Conservation (phyloP, 345 rosid species). For the Clausena lansium region DNA sequence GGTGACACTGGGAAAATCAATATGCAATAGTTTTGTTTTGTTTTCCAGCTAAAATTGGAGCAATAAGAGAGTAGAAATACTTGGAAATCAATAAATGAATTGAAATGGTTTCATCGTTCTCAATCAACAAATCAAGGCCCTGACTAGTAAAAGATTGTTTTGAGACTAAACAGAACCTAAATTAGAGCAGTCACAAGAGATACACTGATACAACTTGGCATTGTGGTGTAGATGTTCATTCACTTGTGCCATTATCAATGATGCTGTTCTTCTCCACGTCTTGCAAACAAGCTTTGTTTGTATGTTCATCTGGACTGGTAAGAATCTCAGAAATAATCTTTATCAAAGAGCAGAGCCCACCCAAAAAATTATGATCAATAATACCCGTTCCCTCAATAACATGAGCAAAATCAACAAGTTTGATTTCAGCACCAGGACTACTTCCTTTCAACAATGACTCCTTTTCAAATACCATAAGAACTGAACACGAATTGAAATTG, state of each 20-base stretch:
- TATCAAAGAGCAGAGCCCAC: slow-evolving; percentile 89
- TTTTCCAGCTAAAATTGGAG: background rate
- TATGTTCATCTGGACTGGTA: slow-evolving; percentile 39
- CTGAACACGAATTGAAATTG: slow-evolving; percentile 88
- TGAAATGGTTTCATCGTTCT: background rate
- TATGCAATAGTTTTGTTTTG: background rate
- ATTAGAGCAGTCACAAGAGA: background rate
- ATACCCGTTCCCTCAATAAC: slow-evolving; percentile 75
- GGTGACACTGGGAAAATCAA: background rate
- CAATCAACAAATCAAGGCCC: background rate
- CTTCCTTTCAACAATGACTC: slow-evolving; percentile 38
- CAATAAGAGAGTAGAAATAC: background rate
- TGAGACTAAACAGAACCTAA: background rate
- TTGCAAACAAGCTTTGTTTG: slow-evolving; percentile 16
- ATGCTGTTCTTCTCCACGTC: slow-evolving; percentile 24
- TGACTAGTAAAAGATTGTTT: too few relatives aligned
- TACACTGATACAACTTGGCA: background rate
- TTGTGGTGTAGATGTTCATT: background rate
- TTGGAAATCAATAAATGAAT: background rate
- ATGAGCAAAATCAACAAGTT: slow-evolving; percentile 96
- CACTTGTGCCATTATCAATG: slow-evolving; percentile 12
- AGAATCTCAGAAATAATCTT: slow-evolving; percentile 71
- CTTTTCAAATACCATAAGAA: slow-evolving; percentile 67
- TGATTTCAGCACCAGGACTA: slow-evolving; percentile 44
- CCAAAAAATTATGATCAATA: slow-evolving; percentile 94